Evolutionary conservation across 2,329 filamentous ascomycete species (phyloP), one percentile per base, ranked within the genome.

Genomic region (Fonsecaea nubica): DNA sequence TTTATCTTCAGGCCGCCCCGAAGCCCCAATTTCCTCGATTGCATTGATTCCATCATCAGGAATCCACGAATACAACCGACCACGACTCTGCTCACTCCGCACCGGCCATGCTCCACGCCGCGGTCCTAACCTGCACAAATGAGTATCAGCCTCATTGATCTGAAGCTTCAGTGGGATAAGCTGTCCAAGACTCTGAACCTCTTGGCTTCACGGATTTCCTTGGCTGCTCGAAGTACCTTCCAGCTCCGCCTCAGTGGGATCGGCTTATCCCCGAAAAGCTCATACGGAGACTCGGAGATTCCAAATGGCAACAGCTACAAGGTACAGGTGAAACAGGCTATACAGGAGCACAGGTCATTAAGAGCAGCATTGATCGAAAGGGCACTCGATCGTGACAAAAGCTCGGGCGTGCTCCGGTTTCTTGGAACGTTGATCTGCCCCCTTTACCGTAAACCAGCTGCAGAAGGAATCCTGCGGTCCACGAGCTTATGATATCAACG

Each of bases 11-110:
- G 45, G 45, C 45, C 18, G 18, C 38, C 15, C 13, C 38, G 12
- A 50, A 21, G 13, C 8, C 45, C 18, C 45, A 50, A 50, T 25
- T 10, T 25, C 15, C 18, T 25, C 18, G 6, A 7, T 25, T 9
- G 18, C 7, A 42, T 42, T 50, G 45, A 50, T 50, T 50, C 45
- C 45, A 50, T 50, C 45, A 50, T 25, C 18, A 48, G 42, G 25
- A 25, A 25, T 25, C 25, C 25, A 25, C 25, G 10, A 48, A 12
- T 8, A 6, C n/a, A 18, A 12, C 5, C 45, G 9, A 50, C 18
- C 18, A 4, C 9, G 45, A 25, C 45, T 25, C 18, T 25, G 13
- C 38, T 42, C 38, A 42, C 38, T 42, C 38, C 38, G 45, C 45
- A 2, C 18, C 18, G 18, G 45, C 8, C 45, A 25, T 50, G 45